Evolutionary conservation across 1,139 yeast species (phyloP).

Genomic region (Sporopachydermia cereana): DNA sequence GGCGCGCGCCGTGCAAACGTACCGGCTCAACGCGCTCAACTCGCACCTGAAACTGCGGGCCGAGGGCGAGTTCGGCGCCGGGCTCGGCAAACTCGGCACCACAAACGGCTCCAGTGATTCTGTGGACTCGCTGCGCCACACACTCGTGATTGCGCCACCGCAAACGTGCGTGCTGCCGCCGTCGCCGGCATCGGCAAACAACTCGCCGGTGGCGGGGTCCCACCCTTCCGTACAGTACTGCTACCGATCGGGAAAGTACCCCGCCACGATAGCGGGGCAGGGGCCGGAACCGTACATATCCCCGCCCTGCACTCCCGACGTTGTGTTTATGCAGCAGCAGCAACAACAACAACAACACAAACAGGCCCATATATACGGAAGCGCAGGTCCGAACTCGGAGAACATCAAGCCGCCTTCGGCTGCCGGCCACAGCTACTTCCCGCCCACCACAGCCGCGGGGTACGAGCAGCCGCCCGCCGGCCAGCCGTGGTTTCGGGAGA

Average conservation of each 20-base stretch:
- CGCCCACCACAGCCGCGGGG: no score
- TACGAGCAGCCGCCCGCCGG: background rate
- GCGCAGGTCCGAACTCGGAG: background rate
- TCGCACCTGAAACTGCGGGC: background rate
- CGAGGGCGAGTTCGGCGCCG: background rate
- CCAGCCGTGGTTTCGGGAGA: background rate
- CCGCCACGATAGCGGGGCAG: background rate
- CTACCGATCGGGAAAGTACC: background rate
- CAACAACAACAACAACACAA: background rate
- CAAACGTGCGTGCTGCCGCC: background rate
- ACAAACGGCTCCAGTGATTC: background rate
- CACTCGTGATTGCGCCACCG: background rate
- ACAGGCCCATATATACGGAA: background rate
- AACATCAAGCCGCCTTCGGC: background rate
- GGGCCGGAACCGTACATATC: background rate
- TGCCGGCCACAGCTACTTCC: background rate
- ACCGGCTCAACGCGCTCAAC: background rate
- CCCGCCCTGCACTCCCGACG: constrained; percentile 1
- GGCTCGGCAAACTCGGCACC: background rate
- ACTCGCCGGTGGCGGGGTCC: background rate
- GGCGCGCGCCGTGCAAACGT: background rate
- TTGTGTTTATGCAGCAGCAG: constrained; percentile 2
- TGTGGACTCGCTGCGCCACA: background rate
- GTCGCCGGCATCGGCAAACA: constrained; percentile 3
- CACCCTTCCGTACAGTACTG: background rate